These are phyloP conservation scores for Plectranthus barbatus DNA, from an alignment of 257 asterid genomes.

Conservation along the genomic window DNA sequence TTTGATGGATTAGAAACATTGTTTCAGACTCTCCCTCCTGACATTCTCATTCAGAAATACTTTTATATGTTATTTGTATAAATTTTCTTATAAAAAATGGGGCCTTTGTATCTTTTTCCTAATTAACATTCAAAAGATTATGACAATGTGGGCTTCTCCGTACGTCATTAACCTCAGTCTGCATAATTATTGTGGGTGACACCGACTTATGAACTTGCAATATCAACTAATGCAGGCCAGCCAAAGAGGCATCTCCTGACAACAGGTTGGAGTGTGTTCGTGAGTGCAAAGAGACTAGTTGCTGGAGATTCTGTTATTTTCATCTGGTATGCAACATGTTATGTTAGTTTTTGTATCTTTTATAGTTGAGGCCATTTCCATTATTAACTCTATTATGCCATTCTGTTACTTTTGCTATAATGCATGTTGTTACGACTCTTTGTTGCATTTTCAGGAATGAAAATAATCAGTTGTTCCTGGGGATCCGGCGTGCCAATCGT, in stretches of 20 bases:
- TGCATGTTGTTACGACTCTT: neutral
- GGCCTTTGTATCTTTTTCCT: neutral
- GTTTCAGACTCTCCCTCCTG: too few relatives aligned
- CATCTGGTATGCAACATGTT: conserved; percentile 60
- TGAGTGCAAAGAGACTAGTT: conserved; percentile 86
- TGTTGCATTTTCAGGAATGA: conserved; percentile 51
- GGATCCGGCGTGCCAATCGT: conserved; percentile 84
- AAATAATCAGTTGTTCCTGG: conserved; percentile 73
- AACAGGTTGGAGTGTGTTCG: conserved; percentile 97
- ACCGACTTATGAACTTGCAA: neutral
- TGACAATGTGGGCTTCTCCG: neutral
- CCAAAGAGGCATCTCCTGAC: conserved; percentile 97
- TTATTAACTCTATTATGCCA: neutral
- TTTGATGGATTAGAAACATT: too few relatives aligned
- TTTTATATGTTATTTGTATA: neutral
- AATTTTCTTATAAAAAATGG: too few relatives aligned
- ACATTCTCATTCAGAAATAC: too few relatives aligned
- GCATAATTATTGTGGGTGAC: neutral
- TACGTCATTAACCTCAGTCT: neutral
- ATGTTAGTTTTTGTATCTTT: neutral
- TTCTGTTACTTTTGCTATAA: neutral
- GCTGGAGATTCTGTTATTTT: conserved; percentile 97
- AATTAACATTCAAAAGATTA: neutral
- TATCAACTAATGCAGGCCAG: conserved; percentile 60
- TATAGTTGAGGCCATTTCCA: too few relatives aligned